These are phyloP conservation scores for Daldinia concentrica DNA, from an alignment of 495 filamentous ascomycete genomes.

Conservation along the genomic window DNA sequence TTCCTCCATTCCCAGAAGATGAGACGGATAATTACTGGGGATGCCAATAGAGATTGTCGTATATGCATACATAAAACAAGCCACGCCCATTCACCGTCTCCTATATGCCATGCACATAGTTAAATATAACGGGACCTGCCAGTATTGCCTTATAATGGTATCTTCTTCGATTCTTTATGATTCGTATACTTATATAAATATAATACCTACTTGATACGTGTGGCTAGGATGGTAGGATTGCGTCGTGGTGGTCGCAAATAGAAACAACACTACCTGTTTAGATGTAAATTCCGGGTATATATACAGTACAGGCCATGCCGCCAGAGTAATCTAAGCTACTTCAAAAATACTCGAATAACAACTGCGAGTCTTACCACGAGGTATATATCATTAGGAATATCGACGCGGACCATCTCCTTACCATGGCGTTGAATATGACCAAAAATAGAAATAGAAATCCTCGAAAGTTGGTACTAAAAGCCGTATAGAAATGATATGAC, in stretches of 20 bases:
- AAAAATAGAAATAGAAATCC: conserved; percentile 4
- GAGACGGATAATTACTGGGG: too few relatives aligned
- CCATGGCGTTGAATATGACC: neutral
- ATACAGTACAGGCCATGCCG: neutral
- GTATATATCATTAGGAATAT: neutral
- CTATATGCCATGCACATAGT: too few relatives aligned
- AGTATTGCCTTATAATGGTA: neutral
- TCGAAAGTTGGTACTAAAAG: neutral
- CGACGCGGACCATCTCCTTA: neutral
- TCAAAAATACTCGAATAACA: neutral
- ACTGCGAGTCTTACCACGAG: neutral
- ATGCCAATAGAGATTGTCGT: neutral
- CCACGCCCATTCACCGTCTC: too few relatives aligned
- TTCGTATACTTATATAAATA: neutral
- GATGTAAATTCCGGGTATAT: neutral
- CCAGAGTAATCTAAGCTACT: neutral
- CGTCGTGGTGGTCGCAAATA: neutral
- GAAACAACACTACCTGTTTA: neutral
- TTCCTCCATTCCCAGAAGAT: too few relatives aligned
- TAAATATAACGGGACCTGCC: neutral
- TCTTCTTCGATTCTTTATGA: neutral
- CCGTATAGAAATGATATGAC: neutral
- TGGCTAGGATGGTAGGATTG: neutral
- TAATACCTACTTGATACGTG: neutral
- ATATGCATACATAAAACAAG: neutral